Base-by-base conservation (phyloP, 1,284 basidiomycete genomes). In the Tremellales sp. region DNA sequence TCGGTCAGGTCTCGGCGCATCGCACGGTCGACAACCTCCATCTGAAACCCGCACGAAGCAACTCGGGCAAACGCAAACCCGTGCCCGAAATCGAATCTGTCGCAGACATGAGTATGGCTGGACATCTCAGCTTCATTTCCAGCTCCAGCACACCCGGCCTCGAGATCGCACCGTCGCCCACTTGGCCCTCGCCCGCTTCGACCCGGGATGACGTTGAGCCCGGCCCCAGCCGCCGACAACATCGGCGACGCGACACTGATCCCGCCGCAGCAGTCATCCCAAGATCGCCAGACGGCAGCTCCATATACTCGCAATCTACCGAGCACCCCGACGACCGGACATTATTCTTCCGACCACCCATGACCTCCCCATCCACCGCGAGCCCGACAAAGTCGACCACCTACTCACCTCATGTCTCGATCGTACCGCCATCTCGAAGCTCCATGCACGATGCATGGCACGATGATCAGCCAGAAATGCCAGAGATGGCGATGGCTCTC, bases 161-260 rank as follows among this genome's bases (percentile, higher is more conserved):
- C 39, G 6, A 21, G 21, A 40, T 40, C 39, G 23, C 27, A 12
- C 22, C 11, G 24, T 25, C 17, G 15, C 21, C 19, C 31, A 21
- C 10, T 3, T 25, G 11, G 3, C 29, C 21, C 8, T 25, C 35
- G n/a, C 6, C 17, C 4, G 22, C 39, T 10, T 19, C 31, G 22
- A 17, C 33, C 8, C 36, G 19, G 44, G 26, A 31, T 23, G 19
- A 40, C 8, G 13, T 7, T 24, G 5, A 19, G 19, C 39, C 12
- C 39, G 19, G 33, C 23, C 21, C 21, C 5, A 21, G 15, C 23
- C 39, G n/a, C 6, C 7, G 39, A 15, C 24, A 19, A 24, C 36
- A 24, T 5, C 39, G 15, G 13, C 37, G 46, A 4, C 37, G 46
- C 21, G 46, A 48, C 13, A 48, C 46, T 3, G 46, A 48, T 48